phyloP scores from a whole-genome alignment of 148 eudicot genomes.

The Chenopodium berlandieri region DNA sequence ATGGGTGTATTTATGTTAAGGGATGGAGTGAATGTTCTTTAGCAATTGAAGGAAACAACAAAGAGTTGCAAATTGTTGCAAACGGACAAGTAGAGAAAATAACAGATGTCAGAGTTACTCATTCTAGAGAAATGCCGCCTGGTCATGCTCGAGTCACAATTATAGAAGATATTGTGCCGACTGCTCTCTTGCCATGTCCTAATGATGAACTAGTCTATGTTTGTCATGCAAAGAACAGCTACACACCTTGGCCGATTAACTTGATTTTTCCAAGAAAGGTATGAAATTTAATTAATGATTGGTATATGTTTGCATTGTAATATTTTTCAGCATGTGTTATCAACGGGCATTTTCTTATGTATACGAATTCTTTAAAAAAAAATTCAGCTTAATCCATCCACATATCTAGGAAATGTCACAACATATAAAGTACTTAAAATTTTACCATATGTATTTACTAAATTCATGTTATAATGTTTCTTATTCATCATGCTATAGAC shows the following conservation, averaged over 20 bases:
- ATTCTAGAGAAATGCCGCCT: neutral
- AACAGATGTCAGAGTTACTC: too few species aligned
- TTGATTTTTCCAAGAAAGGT: neutral
- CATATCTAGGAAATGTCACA: too few species aligned
- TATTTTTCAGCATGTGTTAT: too few species aligned
- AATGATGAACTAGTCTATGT: neutral
- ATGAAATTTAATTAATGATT: neutral
- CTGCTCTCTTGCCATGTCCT: conserved; percentile 6
- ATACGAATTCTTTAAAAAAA: too few species aligned
- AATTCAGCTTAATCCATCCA: too few species aligned
- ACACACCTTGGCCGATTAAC: conserved; percentile 1
- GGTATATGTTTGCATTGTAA: too few species aligned
- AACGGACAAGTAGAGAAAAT: neutral
- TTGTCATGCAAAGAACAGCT: neutral
- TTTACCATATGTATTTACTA: too few species aligned
- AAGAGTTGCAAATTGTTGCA: neutral
- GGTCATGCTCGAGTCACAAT: neutral
- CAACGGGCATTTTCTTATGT: too few species aligned
- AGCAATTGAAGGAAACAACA: neutral
- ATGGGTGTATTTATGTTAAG: neutral
- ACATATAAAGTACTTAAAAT: too few species aligned
- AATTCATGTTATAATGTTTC: too few species aligned
- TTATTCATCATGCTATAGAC: too few species aligned
- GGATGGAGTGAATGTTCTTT: neutral
- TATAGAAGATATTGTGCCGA: neutral